Percentiles rank a stretch among this genome's conserved stretches.
Conservation (phyloP, 2,329 filamentous ascomycete species). For the Sporothrix phasma region DNA sequence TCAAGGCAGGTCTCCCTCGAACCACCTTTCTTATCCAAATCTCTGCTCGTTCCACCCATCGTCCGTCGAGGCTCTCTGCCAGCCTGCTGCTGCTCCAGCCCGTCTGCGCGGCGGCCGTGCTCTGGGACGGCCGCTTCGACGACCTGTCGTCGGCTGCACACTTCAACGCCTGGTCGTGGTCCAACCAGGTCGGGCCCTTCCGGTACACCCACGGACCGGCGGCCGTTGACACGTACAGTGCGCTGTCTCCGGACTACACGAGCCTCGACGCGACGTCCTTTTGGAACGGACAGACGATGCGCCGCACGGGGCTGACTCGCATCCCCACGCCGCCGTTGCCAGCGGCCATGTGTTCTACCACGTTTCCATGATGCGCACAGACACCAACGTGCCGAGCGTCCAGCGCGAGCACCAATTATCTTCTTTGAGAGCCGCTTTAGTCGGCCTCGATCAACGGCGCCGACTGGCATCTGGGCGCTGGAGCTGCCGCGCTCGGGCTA, state of each 20-base stretch:
- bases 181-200: constrained; percentile 58
- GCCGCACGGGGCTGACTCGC: constrained; percentile 62
- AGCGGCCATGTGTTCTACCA: constrained; percentile 61
- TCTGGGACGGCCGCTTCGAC: constrained; percentile 59
- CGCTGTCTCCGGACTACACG: constrained; percentile 49
- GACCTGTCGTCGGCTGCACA: constrained; percentile 43
- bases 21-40: not conserved
- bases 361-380: constrained; percentile 54
- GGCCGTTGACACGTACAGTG: constrained; percentile 48
- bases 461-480: constrained; percentile 64
- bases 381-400: constrained; percentile 49
- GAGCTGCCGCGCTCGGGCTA: constrained; percentile 51
- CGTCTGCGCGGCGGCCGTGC: constrained; percentile 20
- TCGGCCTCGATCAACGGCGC: constrained; percentile 55
- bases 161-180: constrained; percentile 54
- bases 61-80: constrained; percentile 5
- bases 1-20: not conserved
- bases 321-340: constrained; percentile 56
- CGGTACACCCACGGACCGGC: constrained; percentile 64
- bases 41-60: not conserved
- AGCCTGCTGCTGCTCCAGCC: constrained; percentile 11
- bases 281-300: constrained; percentile 65
- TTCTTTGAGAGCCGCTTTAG: constrained; percentile 62
- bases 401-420: constrained; percentile 56
- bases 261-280: constrained; percentile 55